Base-by-base conservation (phyloP, 495 filamentous ascomycete species). In the Xylaria castorea region DNA sequence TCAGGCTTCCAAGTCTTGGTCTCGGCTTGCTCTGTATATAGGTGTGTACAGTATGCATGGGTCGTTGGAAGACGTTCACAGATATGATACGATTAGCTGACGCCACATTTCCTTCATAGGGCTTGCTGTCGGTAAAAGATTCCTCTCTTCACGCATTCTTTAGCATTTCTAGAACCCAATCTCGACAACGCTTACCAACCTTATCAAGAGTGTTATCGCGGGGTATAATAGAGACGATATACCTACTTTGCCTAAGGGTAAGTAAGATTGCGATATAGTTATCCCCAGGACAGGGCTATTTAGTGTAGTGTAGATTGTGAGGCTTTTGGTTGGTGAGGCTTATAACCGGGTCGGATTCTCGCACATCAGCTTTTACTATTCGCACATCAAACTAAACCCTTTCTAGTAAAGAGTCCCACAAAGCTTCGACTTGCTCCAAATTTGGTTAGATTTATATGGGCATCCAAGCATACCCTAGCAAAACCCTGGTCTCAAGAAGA, bases 21-120 rank as follows among this genome's bases (percentile, higher is more conserved):
- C 22, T 62, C 22, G 20, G 25, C 32, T 6, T 42, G 12, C 25
- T 16, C 16, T 20, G 22, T 46, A 25, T 20, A 38, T n/a, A 12
- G 60, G 46, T 14, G 46, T 27, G n/a, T n/a, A n/a, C n/a, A n/a
- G n/a, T 70, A 71, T 65, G 69, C 60, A 71, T 71, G 60, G 69
- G 69, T 71, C 69, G 69, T 71, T 65, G 69, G 34, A 18, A 36
- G 7, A 57, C 22, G 27, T 30, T 40, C 3, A 50, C 18, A 55
- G 32, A 25, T 9, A 68, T 38, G 20, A 30, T 51, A 44, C 58
- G 27, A 57, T 65, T 58, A 18, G 27, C 20, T 20, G 60, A 48
- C 40, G 50, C 65, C 65, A 42, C 65, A 42, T 30, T 22, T 8
- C 27, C 27, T 8, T 30, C 40, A 60, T 18, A n/a, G 8, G 38